Evolutionary conservation across 2,329 filamentous ascomycete genomes (phyloP), one percentile per base, ranked within the genome.

Genomic region (Huntiella savannae): DNA sequence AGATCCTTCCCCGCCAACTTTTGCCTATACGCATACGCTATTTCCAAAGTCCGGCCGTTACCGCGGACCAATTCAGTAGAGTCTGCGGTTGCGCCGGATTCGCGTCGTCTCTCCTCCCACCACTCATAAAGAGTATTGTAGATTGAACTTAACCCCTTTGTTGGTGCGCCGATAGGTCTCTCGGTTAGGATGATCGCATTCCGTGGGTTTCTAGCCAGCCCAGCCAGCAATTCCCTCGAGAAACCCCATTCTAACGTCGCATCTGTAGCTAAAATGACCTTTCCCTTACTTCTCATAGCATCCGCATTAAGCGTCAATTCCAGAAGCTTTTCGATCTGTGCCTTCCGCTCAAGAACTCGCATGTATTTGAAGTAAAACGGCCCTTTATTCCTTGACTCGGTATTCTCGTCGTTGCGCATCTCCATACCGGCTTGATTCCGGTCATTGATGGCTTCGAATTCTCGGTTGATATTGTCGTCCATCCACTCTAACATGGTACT

Each of bases 401-500:
- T 38, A 19, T 41, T 35, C 5, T 16, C 4, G 4, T 50, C 48
- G 17, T 50, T 44, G 11, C 40, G 48, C 35, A 44, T 44, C 19
- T 63, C 65, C 0, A 63, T 61, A 8, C 66, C 65, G 5, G 65
- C 62, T 51, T 68, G 64, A 3, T 62, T 66, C 52, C 75, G 72
- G 2, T 70, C 72, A 41, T 77, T 69, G 11, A 79, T 77, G 12
- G 45, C 49, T 58, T 94, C 87, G 51, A 94, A 92, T 55, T 96
- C 88, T 46, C 86, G 78, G 37, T 93, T 81, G 49, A 98, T 92
- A 49, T 78, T 80, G 56, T 95, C 87, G 57, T 96, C 87, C 87
- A 98, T 96, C 91, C 91, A 98, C 58, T 98, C 91, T 32, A 98
- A 68, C 83, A 98, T 93, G 59, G 88, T 95, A 53, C 87, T 74